phyloP scores from a whole-genome alignment of 805 yeast species.

The Candida xiaguanensis region DNA sequence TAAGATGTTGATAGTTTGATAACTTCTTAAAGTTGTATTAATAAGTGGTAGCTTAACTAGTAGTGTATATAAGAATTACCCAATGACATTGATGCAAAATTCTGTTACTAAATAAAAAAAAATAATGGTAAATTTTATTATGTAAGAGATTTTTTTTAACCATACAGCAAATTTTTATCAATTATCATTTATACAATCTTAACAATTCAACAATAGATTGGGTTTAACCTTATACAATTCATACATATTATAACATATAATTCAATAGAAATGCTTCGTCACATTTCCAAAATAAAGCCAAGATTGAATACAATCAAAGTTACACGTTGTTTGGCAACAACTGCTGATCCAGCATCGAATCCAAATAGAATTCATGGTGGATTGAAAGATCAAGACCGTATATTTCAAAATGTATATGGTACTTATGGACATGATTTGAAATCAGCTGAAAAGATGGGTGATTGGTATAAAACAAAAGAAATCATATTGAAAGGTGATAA shows the following conservation, averaged over 20 bases:
- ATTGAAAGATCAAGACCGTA: constrained; percentile 76
- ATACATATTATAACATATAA: background rate
- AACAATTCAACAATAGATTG: background rate
- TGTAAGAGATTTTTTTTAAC: background rate
- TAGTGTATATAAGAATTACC: constrained; percentile 9
- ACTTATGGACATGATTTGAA: constrained; percentile 73
- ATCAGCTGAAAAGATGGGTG: constrained; percentile 76
- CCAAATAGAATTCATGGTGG: constrained; percentile 67
- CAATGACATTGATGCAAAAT: constrained; percentile 20
- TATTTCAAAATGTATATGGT: constrained; percentile 79
- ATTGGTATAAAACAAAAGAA: constrained; percentile 90
- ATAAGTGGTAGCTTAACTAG: background rate
- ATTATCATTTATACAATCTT: background rate
- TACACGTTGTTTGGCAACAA: constrained; percentile 41
- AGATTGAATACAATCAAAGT: constrained; percentile 16
- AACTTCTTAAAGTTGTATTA: background rate
- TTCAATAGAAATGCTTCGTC: constrained; percentile 32
- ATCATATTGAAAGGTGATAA: constrained; percentile 77
- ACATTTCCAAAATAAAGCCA: constrained; percentile 21
- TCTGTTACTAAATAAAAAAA: constrained; percentile 16
- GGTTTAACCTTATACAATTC: constrained; percentile 1
- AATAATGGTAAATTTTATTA: background rate
- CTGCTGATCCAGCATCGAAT: constrained; percentile 44
- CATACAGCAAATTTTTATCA: constrained; percentile 1
- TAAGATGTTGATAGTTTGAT: too few relatives aligned